A percentile compares a stretch with the other conserved stretches of the same genome.
Conservation (phyloP, 371 early-diverging fungal species). For the Mycotypha africana region DNA sequence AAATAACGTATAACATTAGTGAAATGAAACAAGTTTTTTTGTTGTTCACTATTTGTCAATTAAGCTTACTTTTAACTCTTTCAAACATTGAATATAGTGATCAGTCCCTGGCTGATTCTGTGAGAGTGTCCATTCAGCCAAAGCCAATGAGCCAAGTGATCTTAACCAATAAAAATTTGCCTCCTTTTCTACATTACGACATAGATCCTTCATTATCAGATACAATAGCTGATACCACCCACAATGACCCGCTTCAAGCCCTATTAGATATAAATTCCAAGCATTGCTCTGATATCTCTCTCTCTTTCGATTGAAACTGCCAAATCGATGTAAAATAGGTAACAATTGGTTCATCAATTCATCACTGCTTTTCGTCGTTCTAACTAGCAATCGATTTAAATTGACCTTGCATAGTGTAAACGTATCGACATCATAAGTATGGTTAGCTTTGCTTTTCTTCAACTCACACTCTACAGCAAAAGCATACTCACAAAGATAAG, state of each 20-base stretch:
- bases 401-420: too few species aligned
- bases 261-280: conserved; percentile 31
- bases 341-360: conserved; percentile 3
- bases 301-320: conserved; percentile 15
- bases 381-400: conserved; percentile 20
- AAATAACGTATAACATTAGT: too few species aligned
- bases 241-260: conserved; percentile 27
- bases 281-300: conserved; percentile 16
- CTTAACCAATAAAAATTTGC: conserved; percentile 27
- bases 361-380: conserved; percentile 6
- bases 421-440: too few species aligned
- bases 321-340: conserved; percentile 14
- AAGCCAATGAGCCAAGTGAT: conserved; percentile 17
- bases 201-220: conserved; percentile 12
- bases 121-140: conserved; percentile 21
- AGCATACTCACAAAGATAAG: conserved; percentile 15
- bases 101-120: not conserved
- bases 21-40: not conserved
- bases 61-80: conserved; percentile 18
- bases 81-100: conserved; percentile 2
- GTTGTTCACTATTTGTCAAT: not conserved
- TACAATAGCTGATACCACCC: conserved; percentile 35
- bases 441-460: too few species aligned
- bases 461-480: too few species aligned
- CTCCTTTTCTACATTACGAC: conserved; percentile 23